phyloP scores from a whole-genome alignment of 2,329 filamentous ascomycete genomes.

The Pyrenochaeta sp. region DNA sequence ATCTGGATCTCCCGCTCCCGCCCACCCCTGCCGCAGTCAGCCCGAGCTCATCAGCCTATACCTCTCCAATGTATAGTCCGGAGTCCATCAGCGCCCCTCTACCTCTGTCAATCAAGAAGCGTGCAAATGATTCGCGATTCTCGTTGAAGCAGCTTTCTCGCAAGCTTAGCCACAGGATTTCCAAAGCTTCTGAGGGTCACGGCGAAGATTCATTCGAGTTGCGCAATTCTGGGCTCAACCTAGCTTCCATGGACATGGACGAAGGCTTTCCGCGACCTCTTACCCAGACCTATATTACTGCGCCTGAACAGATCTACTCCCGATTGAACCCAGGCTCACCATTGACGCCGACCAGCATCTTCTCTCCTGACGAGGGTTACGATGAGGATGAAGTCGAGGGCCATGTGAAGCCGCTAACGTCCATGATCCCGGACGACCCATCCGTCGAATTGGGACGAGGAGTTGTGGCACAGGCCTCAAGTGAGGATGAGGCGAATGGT shows the following conservation, averaged over 20 bases:
- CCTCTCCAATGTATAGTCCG: conserved; percentile 33
- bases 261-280: conserved; percentile 29
- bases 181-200: conserved; percentile 20
- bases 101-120: conserved; percentile 24
- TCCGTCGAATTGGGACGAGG: conserved; percentile 29
- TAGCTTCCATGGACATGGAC: conserved; percentile 19
- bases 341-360: conserved; percentile 20
- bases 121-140: conserved; percentile 34
- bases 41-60: conserved; percentile 36
- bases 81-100: conserved; percentile 30
- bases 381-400: conserved; percentile 16
- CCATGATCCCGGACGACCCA: conserved; percentile 39
- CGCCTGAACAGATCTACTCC: conserved; percentile 25
- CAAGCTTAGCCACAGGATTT: conserved; percentile 34
- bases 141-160: conserved; percentile 42
- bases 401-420: conserved; percentile 26
- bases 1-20: conserved; percentile 27
- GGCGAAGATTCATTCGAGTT: conserved; percentile 37
- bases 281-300: conserved; percentile 22
- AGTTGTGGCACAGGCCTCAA: too few species aligned
- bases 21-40: conserved; percentile 36
- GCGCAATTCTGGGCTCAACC: conserved; percentile 9
- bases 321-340: conserved; percentile 27
- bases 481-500: too few species aligned
- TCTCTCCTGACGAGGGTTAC: conserved; percentile 6